phyloP scores from a whole-genome alignment of 768 basidiomycete genomes.

The Naganishia vaughanmartiniae region DNA sequence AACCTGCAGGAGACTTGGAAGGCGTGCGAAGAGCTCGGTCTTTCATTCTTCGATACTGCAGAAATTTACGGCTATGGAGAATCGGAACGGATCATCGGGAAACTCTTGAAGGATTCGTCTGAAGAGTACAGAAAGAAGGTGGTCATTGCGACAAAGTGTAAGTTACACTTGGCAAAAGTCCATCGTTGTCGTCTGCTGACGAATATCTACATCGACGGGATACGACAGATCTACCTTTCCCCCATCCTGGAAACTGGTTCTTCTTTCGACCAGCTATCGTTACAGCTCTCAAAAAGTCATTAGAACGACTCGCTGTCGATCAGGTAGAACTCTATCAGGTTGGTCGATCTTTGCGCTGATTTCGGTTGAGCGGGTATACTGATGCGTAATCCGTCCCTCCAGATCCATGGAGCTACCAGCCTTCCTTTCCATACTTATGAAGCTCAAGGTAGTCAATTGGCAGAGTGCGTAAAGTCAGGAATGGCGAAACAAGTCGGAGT shows the following conservation, averaged over 20 bases:
- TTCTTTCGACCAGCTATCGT: conserved; percentile 46
- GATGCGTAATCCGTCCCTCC: not conserved
- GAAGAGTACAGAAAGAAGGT: conserved; percentile 41
- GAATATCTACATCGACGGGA: not conserved
- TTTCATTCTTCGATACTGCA: conserved; percentile 51
- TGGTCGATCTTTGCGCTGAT: conserved; percentile 5
- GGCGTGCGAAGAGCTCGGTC: conserved; percentile 37
- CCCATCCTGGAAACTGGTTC: conserved; percentile 39
- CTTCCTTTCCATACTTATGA: conserved; percentile 39
- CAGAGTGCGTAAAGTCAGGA: conserved; percentile 46
- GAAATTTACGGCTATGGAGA: conserved; percentile 48
- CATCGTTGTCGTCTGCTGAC: not conserved
- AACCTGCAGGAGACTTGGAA: conserved; percentile 45
- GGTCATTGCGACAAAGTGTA: conserved; percentile 50
- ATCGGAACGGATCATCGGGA: conserved; percentile 46
- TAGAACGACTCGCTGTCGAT: conserved; percentile 43
- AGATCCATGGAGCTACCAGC: conserved; percentile 44
- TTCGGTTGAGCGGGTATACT: not conserved
- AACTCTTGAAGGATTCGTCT: conserved; percentile 42
- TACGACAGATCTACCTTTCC: conserved; percentile 38
- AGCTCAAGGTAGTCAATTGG: conserved; percentile 40
- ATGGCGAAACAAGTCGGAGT: conserved; percentile 47
- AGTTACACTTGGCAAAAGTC: not conserved
- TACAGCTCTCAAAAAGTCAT: conserved; percentile 34
- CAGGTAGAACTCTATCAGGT: conserved; percentile 46